phyloP scores from a whole-genome alignment of 2,329 filamentous ascomycete species.

The Ophiognomonia clavigignenti-juglandacearum region DNA sequence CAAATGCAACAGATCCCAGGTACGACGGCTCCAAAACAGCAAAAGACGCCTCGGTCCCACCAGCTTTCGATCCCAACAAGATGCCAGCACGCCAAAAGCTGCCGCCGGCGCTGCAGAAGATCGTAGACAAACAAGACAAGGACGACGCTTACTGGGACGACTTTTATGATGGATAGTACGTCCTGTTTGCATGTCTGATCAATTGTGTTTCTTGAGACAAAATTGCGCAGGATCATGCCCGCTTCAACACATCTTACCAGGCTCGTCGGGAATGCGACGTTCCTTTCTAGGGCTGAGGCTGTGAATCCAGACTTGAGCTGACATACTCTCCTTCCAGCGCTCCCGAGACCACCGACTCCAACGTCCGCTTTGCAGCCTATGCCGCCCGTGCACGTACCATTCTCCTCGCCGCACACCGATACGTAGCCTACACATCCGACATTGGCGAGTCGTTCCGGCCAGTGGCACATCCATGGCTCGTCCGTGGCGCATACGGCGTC shows the following conservation, averaged over 20 bases:
- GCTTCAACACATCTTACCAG: slow-evolving; percentile 4
- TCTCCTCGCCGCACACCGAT: slow-evolving; percentile 84
- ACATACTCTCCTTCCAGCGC: slow-evolving; percentile 49
- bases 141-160: slow-evolving; percentile 75
- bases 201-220: too few species aligned
- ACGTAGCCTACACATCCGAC: slow-evolving; percentile 94
- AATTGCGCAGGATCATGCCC: not conserved
- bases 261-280: not conserved
- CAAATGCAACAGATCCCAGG: slow-evolving; percentile 5
- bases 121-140: slow-evolving; percentile 52
- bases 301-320: not conserved
- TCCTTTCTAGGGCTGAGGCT: not conserved
- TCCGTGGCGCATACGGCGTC: slow-evolving; percentile 79
- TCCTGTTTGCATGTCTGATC: too few species aligned
- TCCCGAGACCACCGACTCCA: slow-evolving; percentile 77
- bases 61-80: slow-evolving; percentile 37
- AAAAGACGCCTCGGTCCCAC: slow-evolving; percentile 16
- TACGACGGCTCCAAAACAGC: slow-evolving; percentile 11
- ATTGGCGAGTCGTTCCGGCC: slow-evolving; percentile 96
- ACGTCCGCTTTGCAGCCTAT: slow-evolving; percentile 89
- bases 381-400: slow-evolving; percentile 80
- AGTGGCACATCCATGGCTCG: slow-evolving; percentile 77
- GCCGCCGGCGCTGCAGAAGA: slow-evolving; percentile 49
- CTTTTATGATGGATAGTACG: slow-evolving; percentile 74
- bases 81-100: slow-evolving; percentile 47